These are phyloP conservation scores for Lolium multiflorum DNA, from an alignment of 176 grass and related monocot genomes.

Conservation along the genomic window DNA sequence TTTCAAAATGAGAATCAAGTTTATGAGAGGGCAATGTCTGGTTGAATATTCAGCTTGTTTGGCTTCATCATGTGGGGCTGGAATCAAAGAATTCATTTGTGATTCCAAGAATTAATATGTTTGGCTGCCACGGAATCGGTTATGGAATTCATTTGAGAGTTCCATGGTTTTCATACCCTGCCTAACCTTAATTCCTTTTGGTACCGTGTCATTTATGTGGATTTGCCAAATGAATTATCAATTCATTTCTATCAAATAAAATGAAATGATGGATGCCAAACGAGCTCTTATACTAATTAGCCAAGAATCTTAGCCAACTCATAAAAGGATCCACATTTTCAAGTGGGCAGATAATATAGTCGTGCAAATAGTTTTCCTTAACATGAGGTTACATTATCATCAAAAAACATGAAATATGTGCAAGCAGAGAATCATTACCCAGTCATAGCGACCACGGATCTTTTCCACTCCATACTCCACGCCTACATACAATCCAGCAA, in stretches of 20 bases:
- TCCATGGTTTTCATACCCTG: no score
- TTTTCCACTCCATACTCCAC: conserved; percentile 77
- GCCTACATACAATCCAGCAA: conserved; percentile 82
- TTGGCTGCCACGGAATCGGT: no score
- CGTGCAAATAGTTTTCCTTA: neutral
- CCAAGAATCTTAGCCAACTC: neutral
- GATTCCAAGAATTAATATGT: no score
- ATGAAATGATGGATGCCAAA: no score
- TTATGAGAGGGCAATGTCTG: neutral
- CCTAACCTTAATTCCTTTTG: no score
- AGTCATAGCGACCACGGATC: conserved; percentile 63
- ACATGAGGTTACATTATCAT: neutral
- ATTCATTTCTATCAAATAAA: no score
- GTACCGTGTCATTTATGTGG: no score
- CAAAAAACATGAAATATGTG: neutral
- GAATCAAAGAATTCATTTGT: no score
- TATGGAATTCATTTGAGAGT: no score
- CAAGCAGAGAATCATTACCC: conserved; percentile 55
- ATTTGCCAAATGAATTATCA: no score
- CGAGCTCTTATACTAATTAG: neutral
- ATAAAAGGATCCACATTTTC: conserved; percentile 1
- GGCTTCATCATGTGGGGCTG: no score
- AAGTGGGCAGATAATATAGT: neutral
- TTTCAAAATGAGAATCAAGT: neutral
- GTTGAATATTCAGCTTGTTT: neutral